Base-by-base conservation (phyloP, 2,329 filamentous ascomycete genomes). In the Paraphaeosphaeria minitans region DNA sequence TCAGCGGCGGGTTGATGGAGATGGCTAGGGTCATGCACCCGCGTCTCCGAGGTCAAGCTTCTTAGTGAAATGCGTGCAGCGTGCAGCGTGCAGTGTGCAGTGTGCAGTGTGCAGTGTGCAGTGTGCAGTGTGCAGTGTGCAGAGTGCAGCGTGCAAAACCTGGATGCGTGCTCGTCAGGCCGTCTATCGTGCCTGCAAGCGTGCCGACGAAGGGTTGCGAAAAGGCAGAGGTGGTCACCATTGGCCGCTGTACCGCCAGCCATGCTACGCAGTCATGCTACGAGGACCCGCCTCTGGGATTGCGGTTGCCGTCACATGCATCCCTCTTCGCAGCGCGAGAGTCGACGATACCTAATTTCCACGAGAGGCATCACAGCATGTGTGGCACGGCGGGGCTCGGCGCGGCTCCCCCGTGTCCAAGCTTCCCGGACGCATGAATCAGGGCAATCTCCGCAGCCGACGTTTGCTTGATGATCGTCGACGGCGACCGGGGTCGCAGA, bases 381-480 rank as follows among this genome's bases (percentile, higher is more conserved):
- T 61, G 63, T 69, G 67, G 59, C 65, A 67, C 68, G 56, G 61
- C 60, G 59, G 60, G 67, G 64, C 52, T 56, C 63, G 65, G 64
- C 55, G 57, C 67, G 68, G 68, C 68, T 69, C 68, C 70, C 63
- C 72, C 66, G 58, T 61, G 57, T 66, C 65, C 63, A 66, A 66
- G 64, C 61, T 57, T 52, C 48, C 59, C 65, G 53, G 55, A 59
- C 58, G 57, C 62, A 66, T 62, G 60, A 66, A 57, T 66, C 63
- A 61, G 51, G 42, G 62, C 67, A 68, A 72, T 68, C 61, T 68
- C 63, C 63, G 65, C 60, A 62, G 63, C 57, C 72, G 73, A 67
- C 68, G 73, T 65, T 76, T 75, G n/a, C 73, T 69, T 68, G 62
- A 61, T 65, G 72, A 76, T 75, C 73, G 59, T 68, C 66, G 52